Conservation (phyloP, 345 rosid species). For the Salix viminalis region DNA sequence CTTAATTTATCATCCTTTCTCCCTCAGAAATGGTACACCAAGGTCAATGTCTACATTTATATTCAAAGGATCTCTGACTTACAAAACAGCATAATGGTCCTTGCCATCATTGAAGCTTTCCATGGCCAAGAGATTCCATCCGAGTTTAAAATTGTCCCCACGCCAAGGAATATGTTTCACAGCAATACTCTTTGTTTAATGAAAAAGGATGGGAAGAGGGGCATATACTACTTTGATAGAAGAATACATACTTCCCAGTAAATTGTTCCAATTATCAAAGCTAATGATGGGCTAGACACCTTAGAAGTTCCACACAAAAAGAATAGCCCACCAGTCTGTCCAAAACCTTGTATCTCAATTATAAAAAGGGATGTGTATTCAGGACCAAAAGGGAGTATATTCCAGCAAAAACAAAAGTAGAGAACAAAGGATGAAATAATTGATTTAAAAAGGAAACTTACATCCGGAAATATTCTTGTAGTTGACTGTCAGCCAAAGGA, state of each 20-base stretch:
- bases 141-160: too few species aligned
- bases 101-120: too few species aligned
- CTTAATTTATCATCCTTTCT: too few species aligned
- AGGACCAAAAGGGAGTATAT: neutral
- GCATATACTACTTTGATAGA: neutral
- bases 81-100: too few species aligned
- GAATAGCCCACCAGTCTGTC: neutral
- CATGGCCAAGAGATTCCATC: too few species aligned
- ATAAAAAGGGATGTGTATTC: neutral
- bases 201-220: too few species aligned
- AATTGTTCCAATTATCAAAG: neutral
- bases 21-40: too few species aligned
- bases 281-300: neutral
- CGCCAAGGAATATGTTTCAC: too few species aligned
- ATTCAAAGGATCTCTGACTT: too few species aligned
- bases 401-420: neutral
- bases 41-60: too few species aligned
- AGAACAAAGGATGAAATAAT: neutral
- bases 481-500: slow-evolving; percentile 70
- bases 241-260: neutral
- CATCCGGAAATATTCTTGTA: slow-evolving; percentile 81
- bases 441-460: slow-evolving; percentile 38
- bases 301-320: neutral
- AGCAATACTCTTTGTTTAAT: too few species aligned
- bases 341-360: neutral